A percentile compares a stretch with the other conserved stretches of the same genome.
Evolutionary conservation across 768 basidiomycete genomes (phyloP).

Genomic region (Boletales sp.): DNA sequence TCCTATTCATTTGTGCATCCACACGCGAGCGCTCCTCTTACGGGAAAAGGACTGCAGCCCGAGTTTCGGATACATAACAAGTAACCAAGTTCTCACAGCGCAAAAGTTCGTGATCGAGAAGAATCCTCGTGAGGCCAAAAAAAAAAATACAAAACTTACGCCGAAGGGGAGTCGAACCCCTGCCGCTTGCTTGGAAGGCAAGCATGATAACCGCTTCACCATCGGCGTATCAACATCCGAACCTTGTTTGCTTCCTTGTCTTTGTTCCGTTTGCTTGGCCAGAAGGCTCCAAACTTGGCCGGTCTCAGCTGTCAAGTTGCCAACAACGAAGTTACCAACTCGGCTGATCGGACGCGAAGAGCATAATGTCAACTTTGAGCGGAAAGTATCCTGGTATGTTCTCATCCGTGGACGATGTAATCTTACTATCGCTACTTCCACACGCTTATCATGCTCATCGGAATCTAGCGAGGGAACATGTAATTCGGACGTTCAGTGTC

Average conservation of each 20-base stretch:
- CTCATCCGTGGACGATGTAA: too few species aligned
- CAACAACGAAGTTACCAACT: background rate
- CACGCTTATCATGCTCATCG: background rate
- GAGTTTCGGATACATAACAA: too few species aligned
- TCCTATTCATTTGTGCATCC: too few species aligned
- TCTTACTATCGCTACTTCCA: background rate
- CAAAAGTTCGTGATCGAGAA: too few species aligned
- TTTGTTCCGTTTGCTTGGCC: background rate
- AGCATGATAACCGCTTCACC: conserved; percentile 94
- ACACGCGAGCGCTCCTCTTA: too few species aligned
- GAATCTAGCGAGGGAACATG: conserved; percentile 48
- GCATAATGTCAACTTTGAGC: conserved; percentile 8
- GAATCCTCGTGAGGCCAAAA: too few species aligned
- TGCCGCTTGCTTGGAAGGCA: conserved; percentile 82
- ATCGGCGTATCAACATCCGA: conserved; percentile 40
- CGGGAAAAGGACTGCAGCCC: too few species aligned
- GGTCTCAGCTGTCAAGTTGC: background rate
- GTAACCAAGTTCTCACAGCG: too few species aligned
- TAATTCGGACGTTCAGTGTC: conserved; percentile 48
- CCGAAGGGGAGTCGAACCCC: conserved; percentile 77
- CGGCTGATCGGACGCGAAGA: background rate
- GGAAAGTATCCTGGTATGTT: conserved; percentile 24
- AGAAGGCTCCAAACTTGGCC: background rate
- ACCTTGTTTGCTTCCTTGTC: background rate
- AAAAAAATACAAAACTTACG: conserved; percentile 13